Evolutionary conservation across 345 rosid genomes (phyloP).

Genomic region (Camelina hispida): DNA sequence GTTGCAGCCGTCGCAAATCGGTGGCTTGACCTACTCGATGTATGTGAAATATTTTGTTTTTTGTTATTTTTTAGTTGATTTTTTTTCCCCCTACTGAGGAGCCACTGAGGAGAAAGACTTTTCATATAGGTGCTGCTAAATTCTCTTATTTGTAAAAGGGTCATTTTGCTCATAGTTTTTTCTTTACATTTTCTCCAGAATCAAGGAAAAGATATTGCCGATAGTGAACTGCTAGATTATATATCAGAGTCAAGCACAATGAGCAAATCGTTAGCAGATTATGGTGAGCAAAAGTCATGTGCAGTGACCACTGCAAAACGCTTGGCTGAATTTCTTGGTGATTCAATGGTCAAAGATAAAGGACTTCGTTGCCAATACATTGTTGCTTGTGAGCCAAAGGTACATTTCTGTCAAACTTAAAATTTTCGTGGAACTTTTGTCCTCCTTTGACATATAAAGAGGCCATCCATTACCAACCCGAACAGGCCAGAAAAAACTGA

Average conservation of each 20-base stretch:
- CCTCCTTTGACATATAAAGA: conserved; percentile 12
- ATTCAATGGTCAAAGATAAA: conserved; percentile 93
- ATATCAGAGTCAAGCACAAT: conserved; percentile 99
- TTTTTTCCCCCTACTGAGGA: background rate
- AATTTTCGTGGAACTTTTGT: background rate
- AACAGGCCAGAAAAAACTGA: background rate
- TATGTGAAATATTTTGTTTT: conserved; percentile 45
- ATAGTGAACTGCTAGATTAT: conserved; percentile 90
- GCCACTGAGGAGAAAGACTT: conserved; percentile 2
- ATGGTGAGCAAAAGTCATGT: conserved; percentile 95
- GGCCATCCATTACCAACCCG: conserved; percentile 13
- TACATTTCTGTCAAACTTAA: conserved; percentile 44
- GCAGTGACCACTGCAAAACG: conserved; percentile 98
- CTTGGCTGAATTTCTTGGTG: conserved; percentile 93
- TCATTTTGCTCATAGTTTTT: conserved; percentile 26
- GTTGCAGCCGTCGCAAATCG: conserved; percentile 96
- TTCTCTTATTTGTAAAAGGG: conserved; percentile 13
- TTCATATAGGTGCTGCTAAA: conserved; percentile 24
- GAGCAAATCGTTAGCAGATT: conserved; percentile 98
- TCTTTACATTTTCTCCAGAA: conserved; percentile 56
- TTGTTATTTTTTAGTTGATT: background rate
- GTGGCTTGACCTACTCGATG: conserved; percentile 99
- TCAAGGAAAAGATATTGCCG: conserved; percentile 91
- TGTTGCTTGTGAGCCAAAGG: conserved; percentile 94
- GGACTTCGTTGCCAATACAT: conserved; percentile 97